Conservation (phyloP, 371 early-diverging fungal genomes). For the Haplosporangium sp. region DNA sequence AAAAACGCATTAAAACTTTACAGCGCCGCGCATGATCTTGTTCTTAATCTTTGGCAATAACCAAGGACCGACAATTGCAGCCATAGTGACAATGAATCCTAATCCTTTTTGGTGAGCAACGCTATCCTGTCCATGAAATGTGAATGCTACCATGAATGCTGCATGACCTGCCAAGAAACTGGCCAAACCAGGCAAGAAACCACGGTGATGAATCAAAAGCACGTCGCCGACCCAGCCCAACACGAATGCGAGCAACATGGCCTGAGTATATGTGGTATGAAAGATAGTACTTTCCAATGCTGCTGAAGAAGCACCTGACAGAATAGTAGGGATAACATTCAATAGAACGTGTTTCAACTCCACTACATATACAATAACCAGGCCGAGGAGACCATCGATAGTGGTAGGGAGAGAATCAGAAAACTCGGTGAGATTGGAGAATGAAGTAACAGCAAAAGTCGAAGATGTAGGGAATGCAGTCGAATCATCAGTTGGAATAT, state of each 20-base stretch:
- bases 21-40: slow-evolving; percentile 51
- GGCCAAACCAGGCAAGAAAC: slow-evolving; percentile 49
- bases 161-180: slow-evolving; percentile 53
- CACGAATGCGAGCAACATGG: slow-evolving; percentile 45
- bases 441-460: slow-evolving; percentile 14
- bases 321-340: slow-evolving; percentile 33
- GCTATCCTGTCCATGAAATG: slow-evolving; percentile 50
- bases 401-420: slow-evolving; percentile 6
- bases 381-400: not conserved
- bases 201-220: slow-evolving; percentile 33
- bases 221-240: slow-evolving; percentile 50
- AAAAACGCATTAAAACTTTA: slow-evolving; percentile 10
- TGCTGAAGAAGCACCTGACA: not conserved
- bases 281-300: not conserved
- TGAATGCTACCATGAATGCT: slow-evolving; percentile 54
- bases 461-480: slow-evolving; percentile 16
- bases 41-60: slow-evolving; percentile 53
- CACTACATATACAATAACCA: slow-evolving; percentile 5
- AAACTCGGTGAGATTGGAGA: slow-evolving; percentile 6
- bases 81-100: slow-evolving; percentile 36
- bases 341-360: slow-evolving; percentile 34
- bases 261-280: slow-evolving; percentile 48
- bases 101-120: slow-evolving; percentile 23
- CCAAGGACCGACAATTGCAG: slow-evolving; percentile 45
- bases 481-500: slow-evolving; percentile 22